Conservation (phyloP, 2,329 filamentous ascomycete species). For the Calonectria montana region DNA sequence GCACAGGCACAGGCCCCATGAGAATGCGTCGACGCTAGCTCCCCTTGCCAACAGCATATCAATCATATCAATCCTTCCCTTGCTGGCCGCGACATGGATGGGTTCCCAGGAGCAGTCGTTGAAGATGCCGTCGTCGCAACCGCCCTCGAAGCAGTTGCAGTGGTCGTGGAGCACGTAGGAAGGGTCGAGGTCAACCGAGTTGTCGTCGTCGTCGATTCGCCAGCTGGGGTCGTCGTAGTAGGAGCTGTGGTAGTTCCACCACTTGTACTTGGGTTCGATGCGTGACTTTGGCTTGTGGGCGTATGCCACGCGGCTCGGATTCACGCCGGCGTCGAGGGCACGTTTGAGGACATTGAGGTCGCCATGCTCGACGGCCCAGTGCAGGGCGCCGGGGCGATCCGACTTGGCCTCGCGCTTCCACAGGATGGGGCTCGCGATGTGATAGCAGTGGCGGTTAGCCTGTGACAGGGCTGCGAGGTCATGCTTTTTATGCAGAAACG, state of each 20-base stretch:
- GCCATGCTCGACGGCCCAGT: constrained; percentile 41
- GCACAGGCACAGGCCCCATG: constrained; percentile 42
- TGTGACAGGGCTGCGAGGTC: constrained; percentile 41
- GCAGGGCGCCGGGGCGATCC: constrained; percentile 40
- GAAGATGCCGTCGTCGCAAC: constrained; percentile 44
- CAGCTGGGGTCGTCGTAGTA: constrained; percentile 42
- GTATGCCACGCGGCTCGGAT: constrained; percentile 37
- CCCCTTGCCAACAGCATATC: constrained; percentile 39
- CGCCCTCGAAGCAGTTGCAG: constrained; percentile 41
- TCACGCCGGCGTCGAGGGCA: constrained; percentile 40
- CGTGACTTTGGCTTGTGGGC: constrained; percentile 42
- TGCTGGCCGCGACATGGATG: constrained; percentile 43
- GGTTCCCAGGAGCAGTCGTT: constrained; percentile 43
- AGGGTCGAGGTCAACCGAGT: constrained; percentile 41
- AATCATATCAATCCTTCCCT: constrained; percentile 42
- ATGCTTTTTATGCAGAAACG: constrained; percentile 40
- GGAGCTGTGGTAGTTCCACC: constrained; percentile 43
- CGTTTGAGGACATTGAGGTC: constrained; percentile 35
- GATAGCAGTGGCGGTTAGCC: constrained; percentile 38
- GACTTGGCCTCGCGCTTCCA: constrained; percentile 42
- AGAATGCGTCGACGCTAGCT: constrained; percentile 37
- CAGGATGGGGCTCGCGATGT: constrained; percentile 40
- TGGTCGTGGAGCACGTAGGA: constrained; percentile 38
- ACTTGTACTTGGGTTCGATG: constrained; percentile 37
- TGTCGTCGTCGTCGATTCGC: constrained; percentile 39